These are phyloP conservation scores for Cyberlindnera americana DNA, from an alignment of 805 yeast genomes.

Conservation along the genomic window DNA sequence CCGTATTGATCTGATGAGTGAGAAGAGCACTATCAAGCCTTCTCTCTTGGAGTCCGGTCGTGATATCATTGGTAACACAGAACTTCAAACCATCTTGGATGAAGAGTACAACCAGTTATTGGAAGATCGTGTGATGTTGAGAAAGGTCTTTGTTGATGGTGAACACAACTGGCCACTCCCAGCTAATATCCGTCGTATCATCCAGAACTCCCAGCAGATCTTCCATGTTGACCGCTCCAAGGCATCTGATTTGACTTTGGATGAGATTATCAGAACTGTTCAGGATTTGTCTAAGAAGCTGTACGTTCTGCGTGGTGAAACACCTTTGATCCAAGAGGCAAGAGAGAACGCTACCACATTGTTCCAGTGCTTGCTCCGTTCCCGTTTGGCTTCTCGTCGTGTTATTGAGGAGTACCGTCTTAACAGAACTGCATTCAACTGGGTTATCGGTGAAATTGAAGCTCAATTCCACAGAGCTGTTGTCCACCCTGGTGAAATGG, in stretches of 20 bases:
- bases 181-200: constrained; percentile 90
- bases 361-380: constrained; percentile 89
- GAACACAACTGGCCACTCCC: constrained; percentile 98
- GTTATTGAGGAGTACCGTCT: constrained; percentile 87
- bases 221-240: constrained; percentile 89
- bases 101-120: constrained; percentile 76
- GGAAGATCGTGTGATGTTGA: constrained; percentile 73
- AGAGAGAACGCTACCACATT: constrained; percentile 87
- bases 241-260: constrained; percentile 85
- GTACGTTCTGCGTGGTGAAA: constrained; percentile 78
- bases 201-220: constrained; percentile 96
- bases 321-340: constrained; percentile 72
- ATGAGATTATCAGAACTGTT: constrained; percentile 74
- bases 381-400: constrained; percentile 87
- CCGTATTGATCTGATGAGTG: constrained; percentile 80
- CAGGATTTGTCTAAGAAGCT: constrained; percentile 62
- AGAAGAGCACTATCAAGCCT: constrained; percentile 60
- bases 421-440: constrained; percentile 82
- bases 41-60: constrained; percentile 82
- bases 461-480: constrained; percentile 87
- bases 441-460: constrained; percentile 94
- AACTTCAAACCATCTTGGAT: constrained; percentile 76
- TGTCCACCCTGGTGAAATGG: constrained; percentile 98
- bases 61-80: constrained; percentile 86
- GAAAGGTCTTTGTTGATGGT: constrained; percentile 88